Base-by-base conservation (phyloP, 1,139 yeast genomes). In the Diutina sp. region DNA sequence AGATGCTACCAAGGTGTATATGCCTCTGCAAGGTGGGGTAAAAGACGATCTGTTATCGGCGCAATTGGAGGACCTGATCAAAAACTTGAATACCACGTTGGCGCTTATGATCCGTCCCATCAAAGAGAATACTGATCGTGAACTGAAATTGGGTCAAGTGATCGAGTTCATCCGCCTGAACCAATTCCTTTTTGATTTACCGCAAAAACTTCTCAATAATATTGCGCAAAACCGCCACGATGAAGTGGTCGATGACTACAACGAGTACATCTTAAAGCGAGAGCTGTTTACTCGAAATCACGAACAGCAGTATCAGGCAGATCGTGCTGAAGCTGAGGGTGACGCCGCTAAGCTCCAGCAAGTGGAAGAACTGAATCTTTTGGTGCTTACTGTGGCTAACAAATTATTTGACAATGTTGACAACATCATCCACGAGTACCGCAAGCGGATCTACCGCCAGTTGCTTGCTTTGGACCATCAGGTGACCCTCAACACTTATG, bases 51-150 rank as follows among this genome's bases (percentile, higher is more conserved):
- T 69, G 6, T 63, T 67, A 14, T 61, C 68, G 11, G 71, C 73
- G 35, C 76, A 72, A 46, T 65, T 80, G 44, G 80, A 78, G 57
- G 74, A 69, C 46, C 69, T 83, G 30, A 72, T 76, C 54, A 74
- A 72, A 56, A 76, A 77, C 60, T 70, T 84, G 50, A 78, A 79
- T 57, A 72, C 78, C 54, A 77, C 82, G n/a, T 85, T 91, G 0
- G 77, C 89, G 0, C 73, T 84, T 60, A 73, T 86, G 66, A 79
- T 90, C 60, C 82, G 90, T 60, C 98, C 98, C 0, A 82, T 91
- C 6, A 69, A 85, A 57, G 86, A 85, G 56, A 82, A 83, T 57
- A 79, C 82, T 58, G 71, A 76, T 9, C 83, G 82, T 62, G 88
- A 87, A 60, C 72, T 73, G 28, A 83, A 85, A 60, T 74, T 88